phyloP scores from a whole-genome alignment of 1,284 basidiomycete species.

The Coriolopsis trogii region DNA sequence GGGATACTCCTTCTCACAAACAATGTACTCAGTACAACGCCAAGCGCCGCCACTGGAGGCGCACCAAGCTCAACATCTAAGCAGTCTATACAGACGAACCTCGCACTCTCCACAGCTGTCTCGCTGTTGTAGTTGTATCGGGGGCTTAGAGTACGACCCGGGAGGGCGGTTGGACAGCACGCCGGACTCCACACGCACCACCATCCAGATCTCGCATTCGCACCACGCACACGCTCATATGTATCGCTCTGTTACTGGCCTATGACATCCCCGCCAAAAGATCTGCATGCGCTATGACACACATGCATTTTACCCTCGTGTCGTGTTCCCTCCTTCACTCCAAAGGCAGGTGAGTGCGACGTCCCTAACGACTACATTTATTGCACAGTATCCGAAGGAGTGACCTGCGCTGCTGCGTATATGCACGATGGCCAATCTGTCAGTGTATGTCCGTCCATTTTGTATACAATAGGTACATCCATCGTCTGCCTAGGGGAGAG shows the following conservation, averaged over 20 bases:
- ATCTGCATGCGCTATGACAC: slow-evolving; percentile 30
- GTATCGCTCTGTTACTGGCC: slow-evolving; percentile 31
- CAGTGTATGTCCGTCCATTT: no score
- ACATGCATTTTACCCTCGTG: slow-evolving; percentile 1
- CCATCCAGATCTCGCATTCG: slow-evolving; percentile 18
- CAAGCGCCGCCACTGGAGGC: slow-evolving; percentile 93
- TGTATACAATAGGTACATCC: no score
- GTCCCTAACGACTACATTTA: no score
- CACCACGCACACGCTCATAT: slow-evolving; percentile 28
- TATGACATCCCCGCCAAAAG: slow-evolving; percentile 30
- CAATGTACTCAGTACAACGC: slow-evolving; percentile 74
- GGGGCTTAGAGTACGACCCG: slow-evolving; percentile 17
- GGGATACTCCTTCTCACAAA: background rate
- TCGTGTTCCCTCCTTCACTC: background rate
- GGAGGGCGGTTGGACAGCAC: slow-evolving; percentile 17
- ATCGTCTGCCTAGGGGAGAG: no score
- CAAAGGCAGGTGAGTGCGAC: no score
- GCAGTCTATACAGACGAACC: slow-evolving; percentile 15
- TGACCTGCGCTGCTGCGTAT: slow-evolving; percentile 11
- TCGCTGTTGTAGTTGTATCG: slow-evolving; percentile 24
- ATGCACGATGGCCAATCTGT: no score
- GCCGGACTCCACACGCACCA: slow-evolving; percentile 16
- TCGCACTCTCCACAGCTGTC: slow-evolving; percentile 4
- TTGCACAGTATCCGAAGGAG: no score
- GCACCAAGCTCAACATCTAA: slow-evolving; percentile 94